Conservation (phyloP, 352 stramenopile genomes). For the Pythium aristosporum region DNA sequence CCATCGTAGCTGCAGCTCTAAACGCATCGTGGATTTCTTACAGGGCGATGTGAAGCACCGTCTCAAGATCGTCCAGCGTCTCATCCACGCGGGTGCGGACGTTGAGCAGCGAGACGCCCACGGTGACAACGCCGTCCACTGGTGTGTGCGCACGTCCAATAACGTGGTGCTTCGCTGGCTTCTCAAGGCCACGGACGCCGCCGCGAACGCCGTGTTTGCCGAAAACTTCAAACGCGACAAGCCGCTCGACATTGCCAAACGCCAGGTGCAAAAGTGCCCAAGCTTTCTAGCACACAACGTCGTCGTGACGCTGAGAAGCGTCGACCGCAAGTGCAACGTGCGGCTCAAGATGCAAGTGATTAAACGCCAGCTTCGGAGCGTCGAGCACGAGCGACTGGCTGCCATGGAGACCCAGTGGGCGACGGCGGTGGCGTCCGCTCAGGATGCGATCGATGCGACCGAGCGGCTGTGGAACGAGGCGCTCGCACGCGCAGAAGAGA, state of each 20-base stretch:
- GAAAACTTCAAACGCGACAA: constrained; percentile 64
- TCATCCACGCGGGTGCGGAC: constrained; percentile 46
- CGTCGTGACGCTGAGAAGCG: constrained; percentile 39
- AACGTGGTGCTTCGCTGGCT: constrained; percentile 54
- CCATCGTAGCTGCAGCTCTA: background rate
- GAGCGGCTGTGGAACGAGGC: constrained; percentile 38
- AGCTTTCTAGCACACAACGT: constrained; percentile 28
- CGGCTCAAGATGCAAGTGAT: constrained; percentile 61
- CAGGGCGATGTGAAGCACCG: constrained; percentile 40
- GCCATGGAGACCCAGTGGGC: constrained; percentile 34
- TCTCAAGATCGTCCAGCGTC: constrained; percentile 47
- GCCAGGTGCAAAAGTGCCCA: constrained; percentile 30
- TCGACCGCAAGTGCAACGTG: constrained; percentile 55
- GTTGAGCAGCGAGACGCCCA: constrained; percentile 47
- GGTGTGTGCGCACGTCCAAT: constrained; percentile 56
- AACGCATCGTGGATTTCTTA: background rate
- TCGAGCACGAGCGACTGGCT: constrained; percentile 16
- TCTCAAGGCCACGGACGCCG: constrained; percentile 57
- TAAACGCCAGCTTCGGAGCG: constrained; percentile 32
- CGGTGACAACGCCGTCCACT: constrained; percentile 69
- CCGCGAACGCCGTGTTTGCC: constrained; percentile 36
- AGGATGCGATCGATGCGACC: constrained; percentile 29
- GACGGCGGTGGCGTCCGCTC: constrained; percentile 29
- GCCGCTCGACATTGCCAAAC: constrained; percentile 61
- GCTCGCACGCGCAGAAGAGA: constrained; percentile 35